These are phyloP conservation scores for Kwoniella mangroviensis DNA, from an alignment of 768 basidiomycete genomes.

Conservation along the genomic window DNA sequence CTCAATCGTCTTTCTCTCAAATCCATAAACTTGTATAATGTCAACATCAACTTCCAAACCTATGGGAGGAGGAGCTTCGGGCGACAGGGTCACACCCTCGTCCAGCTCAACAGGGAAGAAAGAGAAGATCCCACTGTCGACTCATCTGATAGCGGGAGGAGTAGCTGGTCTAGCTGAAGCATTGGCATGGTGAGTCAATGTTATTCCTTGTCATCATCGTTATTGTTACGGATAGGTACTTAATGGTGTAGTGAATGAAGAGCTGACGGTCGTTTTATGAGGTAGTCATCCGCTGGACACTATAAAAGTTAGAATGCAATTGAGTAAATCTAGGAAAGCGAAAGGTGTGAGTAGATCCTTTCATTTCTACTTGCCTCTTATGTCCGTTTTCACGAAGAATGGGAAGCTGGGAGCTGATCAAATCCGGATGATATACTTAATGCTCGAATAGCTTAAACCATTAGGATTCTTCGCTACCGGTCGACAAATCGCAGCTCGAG, in stretches of 20 bases:
- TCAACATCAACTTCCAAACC: constrained; percentile 46
- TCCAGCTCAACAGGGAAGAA: constrained; percentile 31
- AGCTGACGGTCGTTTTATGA: neutral
- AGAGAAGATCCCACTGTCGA: constrained; percentile 60
- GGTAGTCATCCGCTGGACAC: constrained; percentile 92
- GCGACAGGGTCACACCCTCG: constrained; percentile 35
- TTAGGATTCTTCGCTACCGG: constrained; percentile 93
- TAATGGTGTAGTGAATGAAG: neutral
- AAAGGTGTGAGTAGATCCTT: constrained; percentile 73
- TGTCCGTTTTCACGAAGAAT: no score
- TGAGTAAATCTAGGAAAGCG: constrained; percentile 74
- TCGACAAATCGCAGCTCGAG: constrained; percentile 79
- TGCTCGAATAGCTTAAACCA: constrained; percentile 72
- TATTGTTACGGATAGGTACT: no score
- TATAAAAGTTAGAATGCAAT: constrained; percentile 99
- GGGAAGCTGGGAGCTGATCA: no score
- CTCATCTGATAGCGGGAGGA: constrained; percentile 91
- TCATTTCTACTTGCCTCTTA: neutral
- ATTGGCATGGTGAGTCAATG: constrained; percentile 59
- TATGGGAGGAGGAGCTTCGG: constrained; percentile 45
- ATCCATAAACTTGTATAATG: constrained; percentile 21
- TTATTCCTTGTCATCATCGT: neutral
- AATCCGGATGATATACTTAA: neutral
- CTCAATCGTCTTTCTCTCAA: no score
- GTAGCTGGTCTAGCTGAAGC: constrained; percentile 93